These are phyloP conservation scores for Penicillium sp. DNA, from an alignment of 2,329 filamentous ascomycete species.

Conservation along the genomic window DNA sequence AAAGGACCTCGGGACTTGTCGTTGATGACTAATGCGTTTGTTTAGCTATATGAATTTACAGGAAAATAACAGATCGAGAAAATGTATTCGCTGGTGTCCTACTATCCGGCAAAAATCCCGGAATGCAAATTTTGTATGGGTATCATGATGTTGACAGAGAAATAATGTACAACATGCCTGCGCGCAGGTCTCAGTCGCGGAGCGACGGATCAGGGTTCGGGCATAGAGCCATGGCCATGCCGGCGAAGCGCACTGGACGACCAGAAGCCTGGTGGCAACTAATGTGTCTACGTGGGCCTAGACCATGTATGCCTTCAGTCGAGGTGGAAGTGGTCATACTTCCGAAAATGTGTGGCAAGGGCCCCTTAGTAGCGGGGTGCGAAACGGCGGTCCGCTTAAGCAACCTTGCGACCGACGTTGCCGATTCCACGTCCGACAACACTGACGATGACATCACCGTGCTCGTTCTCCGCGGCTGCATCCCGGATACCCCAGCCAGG, in stretches of 20 bases:
- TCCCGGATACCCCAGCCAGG: constrained; percentile 89
- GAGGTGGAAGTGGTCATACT: constrained; percentile 5
- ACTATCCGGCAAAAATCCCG: not conserved
- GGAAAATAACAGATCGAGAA: not conserved
- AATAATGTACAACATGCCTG: not conserved
- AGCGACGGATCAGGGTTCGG: constrained; percentile 6
- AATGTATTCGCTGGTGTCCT: not conserved
- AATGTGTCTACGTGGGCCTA: constrained; percentile 1
- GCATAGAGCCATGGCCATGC: constrained; percentile 1
- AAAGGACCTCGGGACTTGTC: too few relatives aligned
- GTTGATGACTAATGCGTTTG: too few relatives aligned
- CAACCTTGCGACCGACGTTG: constrained; percentile 91
- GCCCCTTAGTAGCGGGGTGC: constrained; percentile 5
- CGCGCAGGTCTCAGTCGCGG: not conserved
- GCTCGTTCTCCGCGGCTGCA: constrained; percentile 63
- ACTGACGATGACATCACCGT: constrained; percentile 76
- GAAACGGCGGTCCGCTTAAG: constrained; percentile 42
- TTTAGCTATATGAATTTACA: too few relatives aligned
- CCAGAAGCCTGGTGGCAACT: constrained; percentile 7
- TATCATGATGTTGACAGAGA: not conserved
- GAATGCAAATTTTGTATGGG: not conserved
- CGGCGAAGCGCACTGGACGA: constrained; percentile 7
- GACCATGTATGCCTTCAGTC: not conserved
- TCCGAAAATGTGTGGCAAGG: not conserved
- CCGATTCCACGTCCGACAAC: constrained; percentile 92